Base-by-base conservation (phyloP, 345 rosid genomes). In the Eucalyptus erythrocorys region DNA sequence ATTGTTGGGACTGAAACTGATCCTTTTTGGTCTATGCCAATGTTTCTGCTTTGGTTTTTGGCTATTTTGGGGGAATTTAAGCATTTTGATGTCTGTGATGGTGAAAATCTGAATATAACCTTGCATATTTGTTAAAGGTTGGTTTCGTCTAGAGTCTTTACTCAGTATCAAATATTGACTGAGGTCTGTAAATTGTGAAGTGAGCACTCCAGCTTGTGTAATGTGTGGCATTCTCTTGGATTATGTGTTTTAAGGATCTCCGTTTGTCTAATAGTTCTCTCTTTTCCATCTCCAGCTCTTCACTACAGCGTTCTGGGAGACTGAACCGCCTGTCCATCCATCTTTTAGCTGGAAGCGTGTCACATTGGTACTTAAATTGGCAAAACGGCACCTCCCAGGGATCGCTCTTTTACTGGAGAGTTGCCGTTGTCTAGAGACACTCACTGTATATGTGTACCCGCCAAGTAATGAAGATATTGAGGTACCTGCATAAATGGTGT, bases 321-420 rank as follows among this genome's bases (percentile, higher is more conserved):
- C 0, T 55, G 6, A 55, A 55, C 1, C 0, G 1, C 30, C 11
- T 55, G 6, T 24, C 61, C 3, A 0, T 55, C 61, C 13, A 43
- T 80, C 85, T 17, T 43, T 80, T 14, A 1, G 48, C 2, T 37
- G 26, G 47, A 79, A 37, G 45, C 5, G 13, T 8, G 47, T 80
- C 10, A 37, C 85, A 17, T 16, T 43, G 24, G 13, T 43, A 43
- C 85, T 17, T 43, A 24, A 24, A 5, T 80, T 80, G 30, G 30
- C 85, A 43, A 8, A 80, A 43, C 16, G 47, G 47, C 42, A 34
- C 26, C 6, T 34, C 0, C 12, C 3, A 1, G 0, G 45, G 27
- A 79, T 79, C 22, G 6, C 24, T 24, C 17, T 7, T 34, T 42
- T 76, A 16, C 24, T 34, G 3, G 19, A 42, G 43, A 32, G 85